Base-by-base conservation (phyloP, 305 asterid species). In the Salvia sclarea region DNA sequence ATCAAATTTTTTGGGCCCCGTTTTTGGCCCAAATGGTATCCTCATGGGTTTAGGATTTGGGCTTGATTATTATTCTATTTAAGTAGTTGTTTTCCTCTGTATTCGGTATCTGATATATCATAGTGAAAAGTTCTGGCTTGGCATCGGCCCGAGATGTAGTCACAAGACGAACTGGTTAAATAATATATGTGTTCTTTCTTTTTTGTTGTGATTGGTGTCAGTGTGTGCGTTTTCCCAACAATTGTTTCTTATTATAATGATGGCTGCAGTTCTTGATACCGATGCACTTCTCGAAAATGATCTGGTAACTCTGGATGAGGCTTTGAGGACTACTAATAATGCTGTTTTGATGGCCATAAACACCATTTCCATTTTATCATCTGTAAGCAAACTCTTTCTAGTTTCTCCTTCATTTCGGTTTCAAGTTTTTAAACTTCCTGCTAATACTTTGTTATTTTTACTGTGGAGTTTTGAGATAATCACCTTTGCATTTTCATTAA, bases 271-370 rank as follows among this genome's bases (percentile, higher is more conserved):
- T 83, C 84, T 94, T 76, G 98, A 94, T 69, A 89, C 99, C 71
- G 95, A 94, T 77, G 72, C 85, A 16, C 98, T 94, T 76, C 90
- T 94, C 22, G 88, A 86, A 58, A 91, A 86, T 82, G 98, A 94
- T 79, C 76, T 89, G 75, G 88, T 94, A 50, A 94, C 99, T 56
- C 83, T 94, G 71, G 99, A 94, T 71, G 99, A 94, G 86, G 98
- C 99, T 60, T 71, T 88, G 75, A 89, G 78, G 81, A 85, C 95
- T 71, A 84, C 91, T 33, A 83, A 88, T 45, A 85, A 85, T 81
- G 96, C 98, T 66, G 96, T 85, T 77, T 72, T 94, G 78, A 91
- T 94, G 98, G 96, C 97, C 58, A 75, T 86, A 81, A 88, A 91
- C 77, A 95, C 96, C 73, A 85, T 89, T 64, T 82, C 95, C 35